Conservation (phyloP, 345 rosid genomes). For the Kernera saxatilis region DNA sequence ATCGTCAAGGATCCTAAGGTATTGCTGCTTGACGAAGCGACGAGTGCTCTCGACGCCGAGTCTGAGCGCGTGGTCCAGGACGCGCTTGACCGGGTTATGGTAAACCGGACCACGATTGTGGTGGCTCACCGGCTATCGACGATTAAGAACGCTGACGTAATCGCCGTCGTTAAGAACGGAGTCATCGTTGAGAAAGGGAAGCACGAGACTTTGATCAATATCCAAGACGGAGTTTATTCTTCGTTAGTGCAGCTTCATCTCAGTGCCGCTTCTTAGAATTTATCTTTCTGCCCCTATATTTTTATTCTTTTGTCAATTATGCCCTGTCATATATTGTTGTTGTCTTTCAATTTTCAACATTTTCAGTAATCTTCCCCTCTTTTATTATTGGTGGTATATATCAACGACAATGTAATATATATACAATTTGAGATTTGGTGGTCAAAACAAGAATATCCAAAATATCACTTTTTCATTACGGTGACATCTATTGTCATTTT, state of each 20-base stretch:
- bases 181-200: slow-evolving; percentile 58
- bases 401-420: neutral
- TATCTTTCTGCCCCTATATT: neutral
- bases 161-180: slow-evolving; percentile 59
- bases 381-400: neutral
- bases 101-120: slow-evolving; percentile 52
- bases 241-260: slow-evolving; percentile 56
- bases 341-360: neutral
- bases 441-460: neutral
- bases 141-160: slow-evolving; percentile 53
- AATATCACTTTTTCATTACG: too few relatives aligned
- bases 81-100: slow-evolving; percentile 54
- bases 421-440: neutral
- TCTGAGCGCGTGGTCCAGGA: slow-evolving; percentile 71
- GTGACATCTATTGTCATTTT: too few relatives aligned
- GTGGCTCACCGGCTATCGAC: slow-evolving; percentile 70
- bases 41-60: slow-evolving; percentile 74
- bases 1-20: slow-evolving; percentile 61
- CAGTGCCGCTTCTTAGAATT: slow-evolving; percentile 25
- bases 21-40: slow-evolving; percentile 66
- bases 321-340: neutral
- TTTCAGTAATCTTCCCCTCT: neutral
- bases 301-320: neutral
- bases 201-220: slow-evolving; percentile 47
- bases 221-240: slow-evolving; percentile 50